Base-by-base conservation (phyloP, 1,139 yeast genomes). In the Hyphopichia wangnamkhiaoensis region DNA sequence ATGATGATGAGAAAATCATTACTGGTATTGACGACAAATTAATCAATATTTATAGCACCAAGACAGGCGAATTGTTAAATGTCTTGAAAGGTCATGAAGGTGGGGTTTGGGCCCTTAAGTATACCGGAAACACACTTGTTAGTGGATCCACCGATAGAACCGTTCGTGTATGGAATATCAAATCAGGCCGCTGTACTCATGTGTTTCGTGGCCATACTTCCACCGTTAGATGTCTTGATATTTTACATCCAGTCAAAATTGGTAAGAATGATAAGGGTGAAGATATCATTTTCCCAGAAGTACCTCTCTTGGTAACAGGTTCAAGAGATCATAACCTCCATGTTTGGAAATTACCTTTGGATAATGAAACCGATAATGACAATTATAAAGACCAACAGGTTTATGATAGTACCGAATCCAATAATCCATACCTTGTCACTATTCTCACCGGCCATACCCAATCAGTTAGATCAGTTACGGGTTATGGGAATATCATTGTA, bases 61-160 rank as follows among this genome's bases (percentile, higher is more conserved):
- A 73, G 27, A 82, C 88, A 0, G 97, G 97, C 4, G 68, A 69
- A 34, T 68, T 84, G 34, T 54, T 84, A n/a, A 72, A 80, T 36
- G 84, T 86, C 2, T 70, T 93, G 37, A 73, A 76, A 39, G 98
- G 97, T 10, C 98, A 93, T 56, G 95, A 87, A 43, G 98, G 98
- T 35, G 98, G 98, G 20, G 98, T 94, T 8, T 93, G 99, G 99
- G 98, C 98, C 1, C 71, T 93, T 57, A 90, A 93, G 60, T 91
- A 90, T 58, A 79, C 79, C 39, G 88, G 88, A n/a, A 82, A 86
- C 57, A 84, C 87, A 1, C 66, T 91, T 31, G 95, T 90, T 0
- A 84, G 94, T 46, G 98, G 97, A 0, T 84, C 95, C 1, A 90
- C 96, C 1, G 98, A 91, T 63, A 76, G 96, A 49, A 83, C 95